Conservation (phyloP, 768 basidiomycete species). For the Boletus fagicola region DNA sequence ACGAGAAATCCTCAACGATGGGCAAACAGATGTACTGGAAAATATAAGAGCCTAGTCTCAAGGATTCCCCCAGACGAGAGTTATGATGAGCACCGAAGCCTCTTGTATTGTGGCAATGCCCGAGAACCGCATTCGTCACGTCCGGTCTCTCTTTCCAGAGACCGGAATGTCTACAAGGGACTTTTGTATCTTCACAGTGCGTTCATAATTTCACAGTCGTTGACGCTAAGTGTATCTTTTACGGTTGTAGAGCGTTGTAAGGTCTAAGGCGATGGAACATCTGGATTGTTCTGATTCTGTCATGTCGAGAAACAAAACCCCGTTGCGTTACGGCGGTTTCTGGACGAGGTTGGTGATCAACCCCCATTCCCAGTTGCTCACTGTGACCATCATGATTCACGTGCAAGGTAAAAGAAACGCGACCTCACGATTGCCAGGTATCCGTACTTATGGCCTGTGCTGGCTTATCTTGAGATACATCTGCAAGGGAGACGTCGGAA, state of each 20-base stretch:
- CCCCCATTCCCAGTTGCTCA: neutral
- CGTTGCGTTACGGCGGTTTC: conserved; percentile 5
- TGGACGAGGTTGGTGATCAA: conserved; percentile 12
- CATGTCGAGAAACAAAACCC: conserved; percentile 16
- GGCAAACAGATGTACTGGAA: conserved; percentile 5
- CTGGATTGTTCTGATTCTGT: neutral
- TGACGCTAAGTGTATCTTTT: neutral
- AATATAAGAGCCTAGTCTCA: conserved; percentile 2
- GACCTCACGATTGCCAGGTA: conserved; percentile 15
- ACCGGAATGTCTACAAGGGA: neutral
- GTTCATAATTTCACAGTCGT: neutral
- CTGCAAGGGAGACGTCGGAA: neutral
- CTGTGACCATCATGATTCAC: neutral
- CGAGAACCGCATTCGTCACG: neutral
- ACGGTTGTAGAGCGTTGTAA: conserved; percentile 3
- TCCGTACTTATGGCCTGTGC: conserved; percentile 12
- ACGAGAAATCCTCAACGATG: conserved; percentile 1
- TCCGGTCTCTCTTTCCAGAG: neutral
- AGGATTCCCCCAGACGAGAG: neutral
- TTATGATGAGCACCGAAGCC: conserved; percentile 1
- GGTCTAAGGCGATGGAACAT: neutral
- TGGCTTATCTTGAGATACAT: conserved; percentile 18
- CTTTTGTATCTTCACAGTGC: conserved; percentile 6
- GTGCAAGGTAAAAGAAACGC: conserved; percentile 10
- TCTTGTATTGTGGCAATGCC: conserved; percentile 11